Evolutionary conservation across 2,329 filamentous ascomycete genomes (phyloP).

Genomic region (Chrysoporthe cubensis): DNA sequence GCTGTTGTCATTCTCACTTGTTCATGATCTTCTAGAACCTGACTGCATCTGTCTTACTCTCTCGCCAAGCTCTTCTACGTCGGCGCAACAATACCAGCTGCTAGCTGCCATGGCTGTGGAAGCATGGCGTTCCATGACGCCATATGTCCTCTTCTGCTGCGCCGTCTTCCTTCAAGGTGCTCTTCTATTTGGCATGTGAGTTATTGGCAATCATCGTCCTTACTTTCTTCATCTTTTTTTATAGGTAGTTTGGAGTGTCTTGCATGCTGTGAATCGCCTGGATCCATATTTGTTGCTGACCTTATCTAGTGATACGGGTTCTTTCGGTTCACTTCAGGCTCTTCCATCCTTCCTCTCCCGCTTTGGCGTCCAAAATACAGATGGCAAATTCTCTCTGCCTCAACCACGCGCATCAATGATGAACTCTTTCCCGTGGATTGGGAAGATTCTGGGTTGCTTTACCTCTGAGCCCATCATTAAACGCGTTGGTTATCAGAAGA

Average conservation of each 20-base stretch:
- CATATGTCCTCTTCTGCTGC: conserved; percentile 28
- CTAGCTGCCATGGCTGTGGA: not conserved
- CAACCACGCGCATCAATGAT: not conserved
- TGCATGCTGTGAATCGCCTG: no score
- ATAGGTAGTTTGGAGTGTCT: no score
- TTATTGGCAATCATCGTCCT: not conserved
- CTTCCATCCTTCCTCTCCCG: conserved; percentile 2
- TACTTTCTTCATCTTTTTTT: not conserved
- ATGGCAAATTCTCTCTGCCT: not conserved
- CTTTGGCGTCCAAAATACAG: conserved; percentile 2
- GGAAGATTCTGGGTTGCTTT: conserved; percentile 6
- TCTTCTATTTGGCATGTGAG: conserved; percentile 29
- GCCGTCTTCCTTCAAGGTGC: conserved; percentile 29
- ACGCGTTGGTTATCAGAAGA: conserved; percentile 15
- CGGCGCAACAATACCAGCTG: not conserved
- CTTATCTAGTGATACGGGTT: conserved; percentile 4
- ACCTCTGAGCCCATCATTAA: conserved; percentile 10
- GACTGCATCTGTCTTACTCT: no score
- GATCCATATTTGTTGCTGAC: not conserved
- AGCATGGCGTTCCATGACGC: conserved; percentile 19
- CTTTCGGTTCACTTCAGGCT: conserved; percentile 12
- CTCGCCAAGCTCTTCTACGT: not conserved
- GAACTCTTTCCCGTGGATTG: conserved; percentile 11
- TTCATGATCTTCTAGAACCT: no score
- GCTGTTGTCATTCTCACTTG: no score